These are phyloP conservation scores for Ballota nigra DNA, from an alignment of 257 asterid genomes.

Conservation along the genomic window DNA sequence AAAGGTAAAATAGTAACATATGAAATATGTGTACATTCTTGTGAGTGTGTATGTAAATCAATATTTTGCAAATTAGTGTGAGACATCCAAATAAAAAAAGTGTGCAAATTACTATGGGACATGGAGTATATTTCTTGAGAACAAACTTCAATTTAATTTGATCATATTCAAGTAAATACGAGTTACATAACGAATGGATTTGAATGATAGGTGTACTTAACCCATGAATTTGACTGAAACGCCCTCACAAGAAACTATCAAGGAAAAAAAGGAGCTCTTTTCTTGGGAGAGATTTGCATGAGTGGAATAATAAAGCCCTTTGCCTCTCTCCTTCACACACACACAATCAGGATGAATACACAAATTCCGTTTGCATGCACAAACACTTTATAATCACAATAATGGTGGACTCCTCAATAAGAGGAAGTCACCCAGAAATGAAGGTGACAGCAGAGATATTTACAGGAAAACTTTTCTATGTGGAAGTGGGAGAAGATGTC, in stretches of 20 bases:
- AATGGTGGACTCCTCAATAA: not conserved
- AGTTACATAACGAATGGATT: not conserved
- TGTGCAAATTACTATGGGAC: too few relatives aligned
- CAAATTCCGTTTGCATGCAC: constrained; percentile 18
- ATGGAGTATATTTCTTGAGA: not conserved
- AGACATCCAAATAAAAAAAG: too few relatives aligned
- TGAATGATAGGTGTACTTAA: not conserved
- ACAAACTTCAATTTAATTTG: not conserved
- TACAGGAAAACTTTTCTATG: constrained; percentile 52
- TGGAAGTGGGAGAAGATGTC: constrained; percentile 43
- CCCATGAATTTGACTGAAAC: not conserved
- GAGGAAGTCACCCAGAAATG: constrained; percentile 25
- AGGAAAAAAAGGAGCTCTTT: not conserved
- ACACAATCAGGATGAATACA: constrained; percentile 19
- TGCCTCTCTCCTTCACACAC: not conserved
- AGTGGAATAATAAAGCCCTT: not conserved
- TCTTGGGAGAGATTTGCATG: constrained; percentile 13
- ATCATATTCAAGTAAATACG: not conserved
- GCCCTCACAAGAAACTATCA: too few relatives aligned
- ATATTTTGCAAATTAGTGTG: too few relatives aligned
- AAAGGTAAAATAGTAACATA: too few relatives aligned
- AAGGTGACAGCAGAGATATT: constrained; percentile 54
- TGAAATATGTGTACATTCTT: too few relatives aligned
- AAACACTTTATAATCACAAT: not conserved
- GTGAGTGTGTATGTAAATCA: too few relatives aligned